Percentiles rank a stretch among this genome's conserved stretches.
phyloP scores from a whole-genome alignment of 768 basidiomycete species.

The Amanita muscaria region DNA sequence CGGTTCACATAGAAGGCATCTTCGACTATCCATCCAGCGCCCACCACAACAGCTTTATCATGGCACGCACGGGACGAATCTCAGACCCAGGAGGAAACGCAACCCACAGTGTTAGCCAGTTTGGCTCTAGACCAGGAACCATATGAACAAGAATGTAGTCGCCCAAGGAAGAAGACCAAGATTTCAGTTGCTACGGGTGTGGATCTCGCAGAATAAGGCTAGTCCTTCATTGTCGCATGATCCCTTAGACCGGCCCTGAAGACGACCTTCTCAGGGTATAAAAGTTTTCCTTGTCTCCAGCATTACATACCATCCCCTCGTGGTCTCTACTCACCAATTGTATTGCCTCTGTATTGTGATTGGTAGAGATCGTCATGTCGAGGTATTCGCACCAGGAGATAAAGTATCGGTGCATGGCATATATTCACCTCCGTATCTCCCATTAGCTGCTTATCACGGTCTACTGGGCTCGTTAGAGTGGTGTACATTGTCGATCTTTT shows the following conservation, averaged over 20 bases:
- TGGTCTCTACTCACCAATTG: constrained; percentile 26
- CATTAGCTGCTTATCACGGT: constrained; percentile 45
- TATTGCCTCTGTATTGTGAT: constrained; percentile 25
- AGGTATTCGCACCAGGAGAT: constrained; percentile 79
- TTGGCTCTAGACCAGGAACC: constrained; percentile 26
- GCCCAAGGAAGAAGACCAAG: constrained; percentile 54
- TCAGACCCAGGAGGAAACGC: constrained; percentile 32
- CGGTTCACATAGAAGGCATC: constrained; percentile 13
- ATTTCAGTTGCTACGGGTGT: constrained; percentile 61
- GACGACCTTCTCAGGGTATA: too few relatives aligned
- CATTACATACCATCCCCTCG: constrained; percentile 29
- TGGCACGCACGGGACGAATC: constrained; percentile 15
- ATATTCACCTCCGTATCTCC: constrained; percentile 87
- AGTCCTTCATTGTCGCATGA: neutral
- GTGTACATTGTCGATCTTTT: too few relatives aligned
- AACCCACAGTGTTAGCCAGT: constrained; percentile 14
- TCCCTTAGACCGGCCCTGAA: constrained; percentile 8
- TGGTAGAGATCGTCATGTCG: constrained; percentile 30
- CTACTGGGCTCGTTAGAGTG: constrained; percentile 75
- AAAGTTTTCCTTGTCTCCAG: neutral
- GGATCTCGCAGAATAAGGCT: constrained; percentile 58
- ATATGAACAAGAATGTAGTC: constrained; percentile 17
- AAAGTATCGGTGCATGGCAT: constrained; percentile 82
- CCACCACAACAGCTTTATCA: constrained; percentile 3
- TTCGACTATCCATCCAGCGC: constrained; percentile 9